These are phyloP conservation scores for Venturia effusa DNA, from an alignment of 2,329 filamentous ascomycete species.

Conservation along the genomic window DNA sequence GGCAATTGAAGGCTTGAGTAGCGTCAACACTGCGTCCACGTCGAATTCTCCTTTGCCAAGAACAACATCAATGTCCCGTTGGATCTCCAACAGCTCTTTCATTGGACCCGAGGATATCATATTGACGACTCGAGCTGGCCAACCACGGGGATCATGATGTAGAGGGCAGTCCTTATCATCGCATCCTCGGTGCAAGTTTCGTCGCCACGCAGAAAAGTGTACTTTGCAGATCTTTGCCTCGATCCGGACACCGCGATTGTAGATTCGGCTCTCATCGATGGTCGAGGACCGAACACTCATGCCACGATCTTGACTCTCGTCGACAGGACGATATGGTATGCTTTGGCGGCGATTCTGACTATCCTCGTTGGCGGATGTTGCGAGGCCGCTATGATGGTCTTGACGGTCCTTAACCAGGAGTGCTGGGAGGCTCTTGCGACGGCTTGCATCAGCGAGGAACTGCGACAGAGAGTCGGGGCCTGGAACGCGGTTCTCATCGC, in stretches of 20 bases:
- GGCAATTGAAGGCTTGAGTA: background rate
- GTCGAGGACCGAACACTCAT: background rate
- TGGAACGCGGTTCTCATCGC: background rate
- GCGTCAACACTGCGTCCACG: background rate
- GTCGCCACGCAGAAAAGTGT: background rate
- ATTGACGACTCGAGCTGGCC: background rate
- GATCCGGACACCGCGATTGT: background rate
- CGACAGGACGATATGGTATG: background rate
- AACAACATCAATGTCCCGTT: background rate
- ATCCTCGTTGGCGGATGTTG: background rate
- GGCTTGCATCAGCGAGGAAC: background rate
- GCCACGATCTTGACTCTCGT: background rate
- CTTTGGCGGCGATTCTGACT: background rate
- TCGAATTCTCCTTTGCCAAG: background rate
- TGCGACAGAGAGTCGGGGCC: background rate
- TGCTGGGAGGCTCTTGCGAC: background rate
- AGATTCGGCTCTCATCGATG: background rate
- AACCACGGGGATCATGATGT: background rate
- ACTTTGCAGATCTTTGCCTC: slow-evolving; percentile 1
- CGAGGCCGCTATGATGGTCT: background rate
- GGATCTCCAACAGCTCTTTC: background rate
- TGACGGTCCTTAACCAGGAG: background rate
- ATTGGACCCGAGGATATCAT: background rate
- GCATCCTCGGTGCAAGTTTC: background rate
- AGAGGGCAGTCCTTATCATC: background rate